These are phyloP conservation scores for Corchorus capsularis DNA, from an alignment of 345 rosid genomes.

Conservation along the genomic window DNA sequence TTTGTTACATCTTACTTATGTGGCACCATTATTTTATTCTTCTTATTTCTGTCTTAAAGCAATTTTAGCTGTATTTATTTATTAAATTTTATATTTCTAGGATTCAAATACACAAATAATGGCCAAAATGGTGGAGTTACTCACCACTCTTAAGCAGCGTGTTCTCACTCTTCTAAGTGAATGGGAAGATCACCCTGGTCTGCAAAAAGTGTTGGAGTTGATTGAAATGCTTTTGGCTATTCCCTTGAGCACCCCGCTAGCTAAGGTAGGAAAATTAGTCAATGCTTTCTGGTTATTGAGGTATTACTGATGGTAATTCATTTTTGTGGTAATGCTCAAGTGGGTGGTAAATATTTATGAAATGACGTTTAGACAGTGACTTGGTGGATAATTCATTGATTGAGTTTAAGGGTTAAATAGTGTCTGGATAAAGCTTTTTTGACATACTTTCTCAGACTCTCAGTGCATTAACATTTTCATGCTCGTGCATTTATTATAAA, in stretches of 20 bases:
- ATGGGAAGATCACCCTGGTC: conserved; percentile 85
- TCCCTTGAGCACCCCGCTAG: conserved; percentile 80
- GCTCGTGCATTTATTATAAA: conserved; percentile 14
- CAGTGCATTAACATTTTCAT: background rate
- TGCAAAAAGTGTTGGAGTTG: conserved; percentile 68
- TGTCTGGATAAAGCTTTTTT: background rate
- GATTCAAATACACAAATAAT: conserved; percentile 70
- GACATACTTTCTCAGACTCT: background rate
- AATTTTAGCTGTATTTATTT: background rate
- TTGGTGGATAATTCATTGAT: background rate
- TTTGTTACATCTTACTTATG: conserved; percentile 13
- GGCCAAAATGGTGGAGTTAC: conserved; percentile 74
- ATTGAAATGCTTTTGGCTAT: conserved; percentile 70
- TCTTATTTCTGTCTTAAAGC: background rate
- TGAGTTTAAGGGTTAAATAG: background rate
- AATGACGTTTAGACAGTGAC: background rate
- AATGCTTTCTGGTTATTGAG: conserved; percentile 10
- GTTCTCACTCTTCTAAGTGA: conserved; percentile 54
- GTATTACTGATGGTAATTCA: conserved; percentile 2
- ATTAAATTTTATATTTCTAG: conserved; percentile 38
- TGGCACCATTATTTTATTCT: background rate
- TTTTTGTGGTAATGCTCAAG: conserved; percentile 7
- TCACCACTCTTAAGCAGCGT: conserved; percentile 45
- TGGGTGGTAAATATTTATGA: background rate
- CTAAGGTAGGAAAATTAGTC: conserved; percentile 57